Evolutionary conservation across 306 rosid species (phyloP), one percentile per base, ranked within the genome.

Genomic region (Cucumis hystrix): DNA sequence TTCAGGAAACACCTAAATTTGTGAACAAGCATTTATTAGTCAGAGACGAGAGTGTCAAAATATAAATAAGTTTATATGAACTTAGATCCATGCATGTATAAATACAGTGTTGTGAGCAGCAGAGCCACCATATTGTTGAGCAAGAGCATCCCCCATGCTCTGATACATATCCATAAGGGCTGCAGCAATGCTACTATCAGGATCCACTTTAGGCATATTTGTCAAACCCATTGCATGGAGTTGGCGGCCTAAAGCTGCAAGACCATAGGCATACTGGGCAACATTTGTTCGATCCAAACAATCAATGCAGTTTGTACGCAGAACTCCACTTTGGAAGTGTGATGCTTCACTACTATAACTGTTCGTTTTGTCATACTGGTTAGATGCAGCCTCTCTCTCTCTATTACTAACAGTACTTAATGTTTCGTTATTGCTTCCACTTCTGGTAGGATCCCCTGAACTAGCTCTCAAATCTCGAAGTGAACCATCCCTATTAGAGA

Each of bases 251-350:
- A 95, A 84, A 84, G 98, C 97, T 72, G 88, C 93, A 87, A 95
- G 97, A 69, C 98, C 97, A 87, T 90, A 92, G 74, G 97, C 98
- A 89, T 90, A 95, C 80, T 95, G 98, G 57, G 98, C 98, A 57
- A 95, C 96, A 84, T 95, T 95, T 79, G 98, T 95, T 60, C 98
- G 96, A 81, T 95, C 98, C 85, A 95, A 89, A 85, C 98, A 95
- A 83, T 95, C 98, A 74, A 95, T 90, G 85, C 98, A 95, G 89
- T 95, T 95, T 14, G 98, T 95, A 64, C 98, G 95, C 57, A 95
- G 82, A 82, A 95, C 98, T n/a, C 98, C 98, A 80, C 95, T 89
- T 82, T 95, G 98, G 80, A 90, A 95, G 81, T 62, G 71, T 20
- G 97, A 89, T 74, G 82, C 82, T 62, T 90, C 90, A 79, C 84